Conservation (phyloP, 208 protist genomes). For the Leishmania tarentolae region DNA sequence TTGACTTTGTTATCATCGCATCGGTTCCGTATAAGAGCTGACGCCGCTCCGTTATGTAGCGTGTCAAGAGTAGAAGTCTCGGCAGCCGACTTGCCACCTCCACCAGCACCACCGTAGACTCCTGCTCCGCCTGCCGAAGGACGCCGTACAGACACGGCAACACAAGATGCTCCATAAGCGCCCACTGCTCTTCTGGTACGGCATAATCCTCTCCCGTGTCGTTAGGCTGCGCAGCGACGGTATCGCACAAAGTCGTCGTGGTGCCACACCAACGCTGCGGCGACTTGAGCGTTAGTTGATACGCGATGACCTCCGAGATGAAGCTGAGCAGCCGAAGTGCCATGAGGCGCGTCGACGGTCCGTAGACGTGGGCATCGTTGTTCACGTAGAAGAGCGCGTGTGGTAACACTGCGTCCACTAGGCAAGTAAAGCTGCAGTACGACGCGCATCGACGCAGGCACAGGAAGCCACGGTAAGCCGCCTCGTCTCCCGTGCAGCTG, state of each 20-base stretch:
- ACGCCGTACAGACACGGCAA: conserved; percentile 37
- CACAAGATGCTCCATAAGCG: conserved; percentile 35
- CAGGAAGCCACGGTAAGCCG: conserved; percentile 44
- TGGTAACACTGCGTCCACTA: conserved; percentile 55
- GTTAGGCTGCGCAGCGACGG: background rate
- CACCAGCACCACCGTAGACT: conserved; percentile 45
- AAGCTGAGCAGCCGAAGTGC: conserved; percentile 56
- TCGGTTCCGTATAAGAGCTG: conserved; percentile 27
- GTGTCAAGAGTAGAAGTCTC: conserved; percentile 50
- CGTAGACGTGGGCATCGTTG: conserved; percentile 27
- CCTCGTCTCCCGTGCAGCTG: conserved; percentile 39
- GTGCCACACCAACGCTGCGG: background rate
- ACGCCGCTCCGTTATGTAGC: conserved; percentile 46
- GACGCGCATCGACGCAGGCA: conserved; percentile 41
- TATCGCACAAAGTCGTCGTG: background rate
- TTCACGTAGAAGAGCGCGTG: conserved; percentile 46
- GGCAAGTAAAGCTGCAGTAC: conserved; percentile 29
- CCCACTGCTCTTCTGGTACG: conserved; percentile 35
- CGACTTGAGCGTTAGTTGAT: conserved; percentile 15
- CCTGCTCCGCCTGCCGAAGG: conserved; percentile 25
- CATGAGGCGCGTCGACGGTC: conserved; percentile 40
- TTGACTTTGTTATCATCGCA: background rate
- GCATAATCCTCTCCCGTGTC: background rate
- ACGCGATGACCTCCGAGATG: conserved; percentile 25
- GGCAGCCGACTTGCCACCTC: conserved; percentile 76